Evolutionary conservation across 140 eudicot genomes (phyloP).

Genomic region (Senecio squalidus): DNA sequence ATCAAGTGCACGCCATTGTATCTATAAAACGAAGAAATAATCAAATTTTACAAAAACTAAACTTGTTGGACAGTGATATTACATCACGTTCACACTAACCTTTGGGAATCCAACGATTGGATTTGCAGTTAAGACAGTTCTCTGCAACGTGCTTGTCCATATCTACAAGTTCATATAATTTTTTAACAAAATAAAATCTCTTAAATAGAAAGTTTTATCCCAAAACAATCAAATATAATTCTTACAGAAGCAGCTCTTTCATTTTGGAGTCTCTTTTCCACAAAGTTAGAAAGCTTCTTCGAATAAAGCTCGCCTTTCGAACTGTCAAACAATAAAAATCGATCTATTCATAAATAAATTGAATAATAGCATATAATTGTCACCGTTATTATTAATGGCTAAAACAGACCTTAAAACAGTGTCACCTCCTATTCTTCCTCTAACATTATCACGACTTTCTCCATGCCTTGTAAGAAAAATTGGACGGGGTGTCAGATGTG

Average conservation of each 20-base stretch:
- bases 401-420: constrained; percentile 66
- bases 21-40: constrained; percentile 29
- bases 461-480: constrained; percentile 94
- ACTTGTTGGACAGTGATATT: not conserved
- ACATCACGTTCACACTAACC: constrained; percentile 38
- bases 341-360: not conserved
- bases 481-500: constrained; percentile 92
- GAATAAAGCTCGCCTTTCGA: constrained; percentile 89
- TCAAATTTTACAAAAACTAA: not conserved
- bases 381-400: not conserved
- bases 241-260: constrained; percentile 99
- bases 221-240: constrained; percentile 1
- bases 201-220: not conserved
- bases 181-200: not conserved
- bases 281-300: constrained; percentile 92
- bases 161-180: constrained; percentile 47
- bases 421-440: constrained; percentile 98
- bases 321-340: constrained; percentile 36
- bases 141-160: constrained; percentile 99
- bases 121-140: constrained; percentile 83
- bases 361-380: no score
- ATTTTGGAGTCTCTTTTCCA: constrained; percentile 82
- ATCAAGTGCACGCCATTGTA: constrained; percentile 99
- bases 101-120: constrained; percentile 89
- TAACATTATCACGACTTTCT: constrained; percentile 82